Conservation (phyloP, 345 rosid genomes). For the Clausena lansium region DNA sequence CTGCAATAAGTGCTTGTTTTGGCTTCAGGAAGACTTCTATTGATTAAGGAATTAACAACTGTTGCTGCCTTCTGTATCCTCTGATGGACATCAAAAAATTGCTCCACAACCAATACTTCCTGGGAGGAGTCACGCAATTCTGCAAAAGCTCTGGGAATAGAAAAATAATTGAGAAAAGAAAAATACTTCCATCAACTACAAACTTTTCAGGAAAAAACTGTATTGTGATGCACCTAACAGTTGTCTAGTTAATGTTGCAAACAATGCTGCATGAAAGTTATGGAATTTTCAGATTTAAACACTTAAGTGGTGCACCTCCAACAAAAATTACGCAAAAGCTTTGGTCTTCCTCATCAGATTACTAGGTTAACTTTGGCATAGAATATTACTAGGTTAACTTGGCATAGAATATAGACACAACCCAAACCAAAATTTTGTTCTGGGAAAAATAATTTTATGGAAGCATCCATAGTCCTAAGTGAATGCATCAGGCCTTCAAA, state of each 20-base stretch:
- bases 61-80: slow-evolving; percentile 27
- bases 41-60: slow-evolving; percentile 27
- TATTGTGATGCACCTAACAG: background rate
- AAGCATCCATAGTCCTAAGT: too few species aligned
- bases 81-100: slow-evolving; percentile 41
- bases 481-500: too few species aligned
- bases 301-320: background rate
- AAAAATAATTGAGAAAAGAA: background rate
- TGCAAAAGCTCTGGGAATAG: slow-evolving; percentile 32
- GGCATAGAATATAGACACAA: too few species aligned
- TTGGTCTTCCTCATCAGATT: too few species aligned
- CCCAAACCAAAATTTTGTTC: too few species aligned
- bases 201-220: background rate
- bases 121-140: slow-evolving; percentile 35
- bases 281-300: background rate
- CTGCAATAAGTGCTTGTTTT: slow-evolving; percentile 18
- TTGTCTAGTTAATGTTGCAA: background rate
- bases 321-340: background rate
- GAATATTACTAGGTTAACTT: too few species aligned
- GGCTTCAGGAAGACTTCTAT: slow-evolving; percentile 12
- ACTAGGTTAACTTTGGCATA: too few species aligned
- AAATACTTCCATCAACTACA: background rate
- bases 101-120: slow-evolving; percentile 30
- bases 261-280: background rate
- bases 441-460: too few species aligned